phyloP scores from a whole-genome alignment of 2,329 filamentous ascomycete species.

The Colletotrichum paranaense region DNA sequence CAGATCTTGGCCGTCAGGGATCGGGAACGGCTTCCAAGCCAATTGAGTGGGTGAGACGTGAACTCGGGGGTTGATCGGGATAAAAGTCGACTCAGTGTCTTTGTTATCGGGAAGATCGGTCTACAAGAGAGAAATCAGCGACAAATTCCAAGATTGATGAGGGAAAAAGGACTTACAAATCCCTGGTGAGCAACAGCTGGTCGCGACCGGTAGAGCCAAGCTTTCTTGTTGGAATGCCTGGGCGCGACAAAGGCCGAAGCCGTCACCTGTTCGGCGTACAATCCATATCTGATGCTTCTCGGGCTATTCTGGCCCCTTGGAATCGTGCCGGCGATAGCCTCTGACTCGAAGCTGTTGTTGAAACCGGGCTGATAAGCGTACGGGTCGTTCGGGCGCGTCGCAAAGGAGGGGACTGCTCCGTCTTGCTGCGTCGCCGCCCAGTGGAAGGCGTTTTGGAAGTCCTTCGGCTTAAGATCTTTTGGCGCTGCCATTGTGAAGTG shows the following conservation, averaged over 20 bases:
- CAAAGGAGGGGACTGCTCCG: conserved; percentile 64
- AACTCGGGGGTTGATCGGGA: conserved; percentile 56
- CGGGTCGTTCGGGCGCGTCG: conserved; percentile 52
- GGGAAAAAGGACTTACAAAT: neutral
- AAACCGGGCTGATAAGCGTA: conserved; percentile 67
- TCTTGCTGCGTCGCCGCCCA: conserved; percentile 72
- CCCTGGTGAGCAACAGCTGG: conserved; percentile 47
- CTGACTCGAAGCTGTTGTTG: conserved; percentile 59
- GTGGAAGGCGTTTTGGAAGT: conserved; percentile 64
- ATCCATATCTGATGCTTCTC: conserved; percentile 49
- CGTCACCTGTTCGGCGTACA: conserved; percentile 57
- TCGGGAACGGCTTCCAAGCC: conserved; percentile 55
- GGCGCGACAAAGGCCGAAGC: conserved; percentile 47
- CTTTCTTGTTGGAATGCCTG: conserved; percentile 44
- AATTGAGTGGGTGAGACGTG: conserved; percentile 57
- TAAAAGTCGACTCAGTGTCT: conserved; percentile 53
- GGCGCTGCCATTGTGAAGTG: conserved; percentile 3
- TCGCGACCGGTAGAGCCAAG: conserved; percentile 43
- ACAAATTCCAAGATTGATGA: neutral
- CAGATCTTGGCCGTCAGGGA: conserved; percentile 46
- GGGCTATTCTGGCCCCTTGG: conserved; percentile 58
- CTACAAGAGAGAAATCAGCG: neutral
- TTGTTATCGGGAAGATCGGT: conserved; percentile 38
- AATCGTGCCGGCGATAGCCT: conserved; percentile 58
- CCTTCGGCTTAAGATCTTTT: conserved; percentile 33